phyloP scores from a whole-genome alignment of 2,329 filamentous ascomycete genomes.

The Trichoderma sp. region DNA sequence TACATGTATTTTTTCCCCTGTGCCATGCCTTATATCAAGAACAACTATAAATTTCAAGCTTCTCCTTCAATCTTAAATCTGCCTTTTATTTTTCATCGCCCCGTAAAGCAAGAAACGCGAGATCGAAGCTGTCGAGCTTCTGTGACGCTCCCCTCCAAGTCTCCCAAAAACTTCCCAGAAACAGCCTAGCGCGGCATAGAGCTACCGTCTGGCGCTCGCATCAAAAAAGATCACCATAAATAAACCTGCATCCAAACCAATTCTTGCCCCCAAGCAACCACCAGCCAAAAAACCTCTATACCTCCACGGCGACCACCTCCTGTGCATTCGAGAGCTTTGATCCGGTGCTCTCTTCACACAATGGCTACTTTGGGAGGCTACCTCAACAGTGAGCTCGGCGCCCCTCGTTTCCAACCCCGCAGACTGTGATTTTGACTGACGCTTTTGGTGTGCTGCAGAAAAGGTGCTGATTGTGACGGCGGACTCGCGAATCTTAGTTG shows the following conservation, averaged over 20 bases:
- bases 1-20: not conserved
- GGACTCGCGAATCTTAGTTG: constrained; percentile 83
- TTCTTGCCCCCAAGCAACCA: not conserved
- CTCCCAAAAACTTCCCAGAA: not conserved
- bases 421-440: constrained; percentile 5
- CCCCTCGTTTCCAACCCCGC: constrained; percentile 7
- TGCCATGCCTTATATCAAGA: too few species aligned
- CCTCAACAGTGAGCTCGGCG: constrained; percentile 41
- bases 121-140: not conserved
- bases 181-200: constrained; percentile 16
- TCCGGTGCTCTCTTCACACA: constrained; percentile 14
- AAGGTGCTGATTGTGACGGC: constrained; percentile 89
- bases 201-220: constrained; percentile 9
- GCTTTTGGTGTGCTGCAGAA: constrained; percentile 53
- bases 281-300: not conserved
- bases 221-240: constrained; percentile 1
- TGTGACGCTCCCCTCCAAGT: not conserved
- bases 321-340: not conserved
- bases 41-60: too few species aligned
- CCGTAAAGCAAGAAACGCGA: not conserved
- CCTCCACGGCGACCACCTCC: not conserved
- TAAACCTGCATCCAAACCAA: not conserved
- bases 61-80: too few species aligned
- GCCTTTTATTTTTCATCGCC: not conserved
- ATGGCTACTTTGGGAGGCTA: constrained; percentile 47